A percentile compares a stretch with the other conserved stretches of the same genome.
phyloP scores from a whole-genome alignment of 306 rosid genomes.

The Hippophae rhamnoides region DNA sequence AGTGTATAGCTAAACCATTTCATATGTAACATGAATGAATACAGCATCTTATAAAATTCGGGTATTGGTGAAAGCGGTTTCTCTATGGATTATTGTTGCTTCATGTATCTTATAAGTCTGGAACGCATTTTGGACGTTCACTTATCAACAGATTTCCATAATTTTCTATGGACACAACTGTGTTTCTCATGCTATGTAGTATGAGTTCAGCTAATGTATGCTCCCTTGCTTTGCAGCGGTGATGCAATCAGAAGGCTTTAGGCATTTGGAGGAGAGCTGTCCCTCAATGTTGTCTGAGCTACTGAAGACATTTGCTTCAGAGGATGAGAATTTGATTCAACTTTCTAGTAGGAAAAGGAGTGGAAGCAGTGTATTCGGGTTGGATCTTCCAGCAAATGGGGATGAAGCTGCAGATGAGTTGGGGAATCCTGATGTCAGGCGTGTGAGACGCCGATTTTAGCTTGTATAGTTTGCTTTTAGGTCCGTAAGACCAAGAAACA shows the following conservation, averaged over 20 bases:
- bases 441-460: conserved; percentile 54
- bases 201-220: conserved; percentile 8
- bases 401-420: conserved; percentile 45
- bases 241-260: conserved; percentile 82
- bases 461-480: conserved; percentile 10
- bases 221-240: conserved; percentile 49
- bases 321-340: conserved; percentile 42
- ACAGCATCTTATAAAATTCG: not conserved
- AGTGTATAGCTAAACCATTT: not conserved
- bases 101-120: too few relatives aligned
- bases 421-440: conserved; percentile 53
- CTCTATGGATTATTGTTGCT: not conserved
- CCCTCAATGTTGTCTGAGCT: conserved; percentile 69
- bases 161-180: not conserved
- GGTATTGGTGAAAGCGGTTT: not conserved
- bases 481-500: conserved; percentile 17
- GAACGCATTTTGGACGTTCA: too few relatives aligned
- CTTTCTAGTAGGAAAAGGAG: conserved; percentile 53
- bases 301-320: conserved; percentile 68
- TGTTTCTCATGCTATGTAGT: conserved; percentile 5
- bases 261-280: conserved; percentile 66
- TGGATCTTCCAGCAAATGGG: conserved; percentile 52
- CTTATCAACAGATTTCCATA: not conserved
- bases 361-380: conserved; percentile 47
- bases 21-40: not conserved